Conservation (phyloP, 176 grass and related monocot genomes). For the Hsuehochloa calcarea region DNA sequence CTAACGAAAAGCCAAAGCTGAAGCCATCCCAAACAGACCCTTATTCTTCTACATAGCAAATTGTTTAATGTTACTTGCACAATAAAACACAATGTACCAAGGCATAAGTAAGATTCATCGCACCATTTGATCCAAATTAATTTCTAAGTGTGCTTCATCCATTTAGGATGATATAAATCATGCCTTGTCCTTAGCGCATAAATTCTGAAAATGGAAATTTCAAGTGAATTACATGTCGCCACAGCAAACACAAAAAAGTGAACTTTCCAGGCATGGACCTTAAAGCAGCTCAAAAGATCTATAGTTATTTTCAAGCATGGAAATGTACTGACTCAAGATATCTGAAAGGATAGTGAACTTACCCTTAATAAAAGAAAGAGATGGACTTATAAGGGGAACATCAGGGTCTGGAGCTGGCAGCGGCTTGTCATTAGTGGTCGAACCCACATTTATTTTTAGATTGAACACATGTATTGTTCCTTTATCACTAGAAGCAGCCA, state of each 20-base stretch:
- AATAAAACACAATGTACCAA: not conserved
- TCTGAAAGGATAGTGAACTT: slow-evolving; percentile 19
- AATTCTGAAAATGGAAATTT: not conserved
- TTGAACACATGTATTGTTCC: slow-evolving; percentile 98
- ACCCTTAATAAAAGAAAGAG: slow-evolving; percentile 98
- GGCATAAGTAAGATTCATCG: not conserved
- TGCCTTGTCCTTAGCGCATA: not conserved
- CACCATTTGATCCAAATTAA: not conserved
- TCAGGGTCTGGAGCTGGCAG: slow-evolving; percentile 65
- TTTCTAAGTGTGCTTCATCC: not conserved
- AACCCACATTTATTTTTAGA: slow-evolving; percentile 84
- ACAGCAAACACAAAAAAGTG: not conserved
- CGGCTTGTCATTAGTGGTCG: slow-evolving; percentile 71
- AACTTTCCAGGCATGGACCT: not conserved
- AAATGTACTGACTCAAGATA: not conserved
- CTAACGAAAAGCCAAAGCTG: too few relatives aligned
- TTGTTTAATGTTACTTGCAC: not conserved
- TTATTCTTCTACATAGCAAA: not conserved
- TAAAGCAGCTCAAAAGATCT: not conserved
- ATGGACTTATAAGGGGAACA: slow-evolving; percentile 52
- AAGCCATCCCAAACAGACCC: too few relatives aligned
- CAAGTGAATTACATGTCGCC: not conserved
- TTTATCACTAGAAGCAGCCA: slow-evolving; percentile 96
- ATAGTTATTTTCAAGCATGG: not conserved
- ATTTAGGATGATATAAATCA: not conserved